These are phyloP conservation scores for Entomortierella beljakovae DNA, from an alignment of 192 early-diverging fungal species.

Conservation along the genomic window DNA sequence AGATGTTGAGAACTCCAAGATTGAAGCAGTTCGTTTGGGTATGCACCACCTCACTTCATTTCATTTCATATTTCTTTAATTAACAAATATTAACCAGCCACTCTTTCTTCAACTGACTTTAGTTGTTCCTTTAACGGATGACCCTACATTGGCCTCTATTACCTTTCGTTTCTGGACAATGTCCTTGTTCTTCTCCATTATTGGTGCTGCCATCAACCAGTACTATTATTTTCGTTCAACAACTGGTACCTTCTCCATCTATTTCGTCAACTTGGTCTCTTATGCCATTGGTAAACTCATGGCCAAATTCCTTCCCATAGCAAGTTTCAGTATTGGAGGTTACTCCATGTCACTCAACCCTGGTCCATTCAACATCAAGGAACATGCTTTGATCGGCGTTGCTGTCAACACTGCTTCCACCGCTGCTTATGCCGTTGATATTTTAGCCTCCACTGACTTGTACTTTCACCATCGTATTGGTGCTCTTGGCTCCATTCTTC, in stretches of 20 bases:
- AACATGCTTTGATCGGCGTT: conserved; percentile 71
- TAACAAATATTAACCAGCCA: neutral
- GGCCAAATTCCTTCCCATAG: conserved; percentile 19
- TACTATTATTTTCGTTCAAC: conserved; percentile 57
- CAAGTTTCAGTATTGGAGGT: neutral
- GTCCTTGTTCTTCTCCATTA: conserved; percentile 51
- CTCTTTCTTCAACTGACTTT: neutral
- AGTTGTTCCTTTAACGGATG: conserved; percentile 35
- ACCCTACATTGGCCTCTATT: conserved; percentile 55
- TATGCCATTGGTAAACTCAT: conserved; percentile 42
- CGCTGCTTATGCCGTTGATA: conserved; percentile 64
- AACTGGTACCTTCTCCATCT: conserved; percentile 30
- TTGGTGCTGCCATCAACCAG: conserved; percentile 51
- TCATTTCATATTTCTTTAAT: neutral
- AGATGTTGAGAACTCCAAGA: conserved; percentile 30
- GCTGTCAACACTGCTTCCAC: conserved; percentile 59
- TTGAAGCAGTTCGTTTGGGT: conserved; percentile 52
- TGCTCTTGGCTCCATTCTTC: conserved; percentile 15
- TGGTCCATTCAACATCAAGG: conserved; percentile 73
- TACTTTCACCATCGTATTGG: conserved; percentile 25
- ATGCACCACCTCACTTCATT: neutral
- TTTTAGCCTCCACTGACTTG: conserved; percentile 19
- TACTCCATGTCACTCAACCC: conserved; percentile 27
- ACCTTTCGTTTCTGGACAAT: conserved; percentile 67
- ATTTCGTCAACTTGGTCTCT: conserved; percentile 52